phyloP scores from a whole-genome alignment of 139 green algal genomes.

The Chlorella sp. region DNA sequence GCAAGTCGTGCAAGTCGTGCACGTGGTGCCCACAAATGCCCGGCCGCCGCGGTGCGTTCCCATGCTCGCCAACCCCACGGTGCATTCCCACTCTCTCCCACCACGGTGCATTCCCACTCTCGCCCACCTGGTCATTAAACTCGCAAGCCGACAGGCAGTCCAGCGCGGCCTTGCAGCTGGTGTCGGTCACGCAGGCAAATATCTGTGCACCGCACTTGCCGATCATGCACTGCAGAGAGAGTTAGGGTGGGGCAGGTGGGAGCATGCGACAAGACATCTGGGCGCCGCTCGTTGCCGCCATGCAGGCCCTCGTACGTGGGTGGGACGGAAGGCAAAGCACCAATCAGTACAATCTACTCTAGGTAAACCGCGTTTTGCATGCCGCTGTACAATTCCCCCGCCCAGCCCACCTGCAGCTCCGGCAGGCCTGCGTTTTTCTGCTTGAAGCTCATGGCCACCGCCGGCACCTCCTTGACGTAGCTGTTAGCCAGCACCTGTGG shows the following conservation, averaged over 20 bases:
- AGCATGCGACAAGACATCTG: too few relatives aligned
- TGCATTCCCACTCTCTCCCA: too few relatives aligned
- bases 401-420: conserved; percentile 1
- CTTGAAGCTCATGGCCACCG: conserved; percentile 21
- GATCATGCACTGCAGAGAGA: conserved; percentile 69
- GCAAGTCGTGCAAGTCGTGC: too few relatives aligned
- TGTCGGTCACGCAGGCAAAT: conserved; percentile 74
- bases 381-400: too few relatives aligned
- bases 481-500: conserved; percentile 26
- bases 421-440: conserved; percentile 21
- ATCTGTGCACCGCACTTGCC: conserved; percentile 80
- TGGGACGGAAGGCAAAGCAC: neutral
- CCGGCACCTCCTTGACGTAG: conserved; percentile 18
- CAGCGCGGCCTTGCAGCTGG: conserved; percentile 81
- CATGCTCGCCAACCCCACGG: too few relatives aligned
- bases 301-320: too few relatives aligned
- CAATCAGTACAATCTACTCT: too few relatives aligned
- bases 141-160: conserved; percentile 83
- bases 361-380: too few relatives aligned
- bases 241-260: neutral
- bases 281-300: too few relatives aligned
- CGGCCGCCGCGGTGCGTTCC: too few relatives aligned
- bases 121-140: conserved; percentile 89
- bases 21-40: too few relatives aligned
- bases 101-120: too few relatives aligned